Percentiles rank a stretch among this genome's conserved stretches.
phyloP scores from a whole-genome alignment of 23 red algal genomes.

The Gracilaria caudata region DNA sequence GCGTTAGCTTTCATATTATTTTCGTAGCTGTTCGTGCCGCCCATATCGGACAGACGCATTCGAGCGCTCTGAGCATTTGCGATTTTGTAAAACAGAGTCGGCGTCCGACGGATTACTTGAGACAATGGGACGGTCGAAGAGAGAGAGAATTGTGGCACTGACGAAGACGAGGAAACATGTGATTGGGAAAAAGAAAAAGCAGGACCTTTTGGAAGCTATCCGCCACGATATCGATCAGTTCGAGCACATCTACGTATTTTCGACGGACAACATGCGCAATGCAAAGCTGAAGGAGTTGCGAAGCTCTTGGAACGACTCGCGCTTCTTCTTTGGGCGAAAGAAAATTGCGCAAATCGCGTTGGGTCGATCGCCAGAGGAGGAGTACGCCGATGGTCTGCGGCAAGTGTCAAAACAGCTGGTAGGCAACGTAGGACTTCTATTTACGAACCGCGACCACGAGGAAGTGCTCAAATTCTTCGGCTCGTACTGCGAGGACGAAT shows the following conservation, averaged over 20 bases:
- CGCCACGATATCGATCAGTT: slow-evolving; percentile 67
- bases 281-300: slow-evolving; percentile 72
- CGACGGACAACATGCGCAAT: slow-evolving; percentile 76
- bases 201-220: slow-evolving; percentile 43
- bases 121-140: slow-evolving; percentile 62
- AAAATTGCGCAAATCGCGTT: slow-evolving; percentile 67
- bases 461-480: slow-evolving; percentile 69
- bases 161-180: slow-evolving; percentile 63
- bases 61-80: background rate
- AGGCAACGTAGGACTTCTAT: slow-evolving; percentile 83
- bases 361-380: slow-evolving; percentile 59
- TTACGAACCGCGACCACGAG: slow-evolving; percentile 71
- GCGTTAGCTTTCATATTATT: background rate
- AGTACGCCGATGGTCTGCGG: slow-evolving; percentile 72
- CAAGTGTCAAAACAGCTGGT: slow-evolving; percentile 40
- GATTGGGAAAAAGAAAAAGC: slow-evolving; percentile 51
- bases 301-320: slow-evolving; percentile 67
- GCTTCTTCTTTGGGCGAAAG: slow-evolving; percentile 89
- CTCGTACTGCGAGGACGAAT: slow-evolving; percentile 60
- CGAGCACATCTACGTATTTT: slow-evolving; percentile 79
- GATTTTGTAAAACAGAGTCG: background rate
- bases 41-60: background rate
- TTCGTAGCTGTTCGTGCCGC: background rate
- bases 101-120: background rate
- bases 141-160: slow-evolving; percentile 72